Conservation (phyloP, 2,329 filamentous ascomycete species). For the Nigrospora sphaerica region DNA sequence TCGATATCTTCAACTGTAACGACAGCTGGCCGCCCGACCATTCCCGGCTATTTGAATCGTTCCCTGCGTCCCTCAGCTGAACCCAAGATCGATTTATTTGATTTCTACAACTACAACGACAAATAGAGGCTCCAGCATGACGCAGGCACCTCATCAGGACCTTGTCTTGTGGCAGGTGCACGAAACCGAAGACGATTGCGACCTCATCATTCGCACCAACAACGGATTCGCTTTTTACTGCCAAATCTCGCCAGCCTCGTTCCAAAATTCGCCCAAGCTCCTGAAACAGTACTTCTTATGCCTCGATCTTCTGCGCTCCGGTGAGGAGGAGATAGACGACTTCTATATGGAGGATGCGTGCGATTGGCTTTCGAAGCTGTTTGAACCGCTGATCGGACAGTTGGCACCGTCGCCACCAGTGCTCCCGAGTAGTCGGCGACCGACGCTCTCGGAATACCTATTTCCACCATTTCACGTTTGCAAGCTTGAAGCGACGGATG, state of each 20-base stretch:
- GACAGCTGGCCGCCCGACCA: too few relatives aligned
- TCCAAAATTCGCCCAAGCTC: background rate
- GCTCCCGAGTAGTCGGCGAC: background rate
- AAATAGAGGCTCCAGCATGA: background rate
- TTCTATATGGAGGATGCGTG: background rate
- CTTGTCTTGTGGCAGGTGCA: background rate
- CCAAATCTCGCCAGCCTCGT: background rate
- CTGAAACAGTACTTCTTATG: background rate
- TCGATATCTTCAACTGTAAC: background rate
- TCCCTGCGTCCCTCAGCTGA: too few relatives aligned
- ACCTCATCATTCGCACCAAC: background rate
- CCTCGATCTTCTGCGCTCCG: background rate
- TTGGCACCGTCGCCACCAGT: background rate
- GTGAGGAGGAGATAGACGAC: background rate
- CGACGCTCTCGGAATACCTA: background rate
- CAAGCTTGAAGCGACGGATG: background rate
- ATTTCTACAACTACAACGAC: background rate
- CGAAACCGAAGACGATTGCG: background rate
- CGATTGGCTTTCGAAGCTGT: background rate
- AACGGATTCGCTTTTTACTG: background rate
- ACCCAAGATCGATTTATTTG: background rate
- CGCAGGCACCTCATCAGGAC: background rate
- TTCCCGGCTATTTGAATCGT: too few relatives aligned
- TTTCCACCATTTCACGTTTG: background rate
- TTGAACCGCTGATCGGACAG: background rate